These are phyloP conservation scores for Trypanosoma cruzi DNA, from an alignment of 208 protist genomes.

Conservation along the genomic window DNA sequence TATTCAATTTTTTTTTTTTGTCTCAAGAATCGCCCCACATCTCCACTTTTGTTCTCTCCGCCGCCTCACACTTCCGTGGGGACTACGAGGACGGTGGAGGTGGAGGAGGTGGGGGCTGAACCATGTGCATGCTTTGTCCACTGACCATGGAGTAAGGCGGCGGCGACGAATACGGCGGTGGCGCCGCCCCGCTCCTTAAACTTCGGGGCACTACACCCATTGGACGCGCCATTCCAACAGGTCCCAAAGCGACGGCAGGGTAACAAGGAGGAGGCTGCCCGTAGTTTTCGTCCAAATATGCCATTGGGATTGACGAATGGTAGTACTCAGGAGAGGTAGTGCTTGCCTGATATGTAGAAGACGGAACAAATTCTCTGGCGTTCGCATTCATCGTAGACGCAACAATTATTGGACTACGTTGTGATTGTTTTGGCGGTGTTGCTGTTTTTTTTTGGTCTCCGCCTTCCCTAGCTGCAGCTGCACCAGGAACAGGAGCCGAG, in stretches of 20 bases:
- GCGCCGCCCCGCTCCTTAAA: constrained; percentile 21
- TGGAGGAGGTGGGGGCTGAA: background rate
- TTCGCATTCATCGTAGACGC: constrained; percentile 71
- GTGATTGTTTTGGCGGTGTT: background rate
- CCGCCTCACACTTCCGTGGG: background rate
- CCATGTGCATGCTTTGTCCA: background rate
- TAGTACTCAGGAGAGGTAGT: constrained; percentile 53
- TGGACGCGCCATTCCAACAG: background rate
- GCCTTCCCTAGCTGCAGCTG: constrained; percentile 7
- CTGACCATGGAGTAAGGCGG: constrained; percentile 23
- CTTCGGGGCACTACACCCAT: background rate
- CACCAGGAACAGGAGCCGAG: constrained; percentile 12
- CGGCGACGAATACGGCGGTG: constrained; percentile 42
- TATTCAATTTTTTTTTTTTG: background rate
- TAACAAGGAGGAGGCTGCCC: constrained; percentile 22
- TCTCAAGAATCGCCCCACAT: background rate
- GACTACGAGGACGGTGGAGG: background rate
- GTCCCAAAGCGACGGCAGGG: constrained; percentile 21
- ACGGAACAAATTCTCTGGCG: constrained; percentile 75
- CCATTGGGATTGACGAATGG: constrained; percentile 18
- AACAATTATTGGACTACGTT: constrained; percentile 22
- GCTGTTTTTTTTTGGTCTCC: background rate
- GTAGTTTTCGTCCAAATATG: constrained; percentile 11
- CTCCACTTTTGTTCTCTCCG: background rate
- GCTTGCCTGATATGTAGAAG: constrained; percentile 38